A percentile compares a stretch with the other conserved stretches of the same genome.
Evolutionary conservation across 371 early-diverging fungal species (phyloP).

Genomic region (Mucor piriformis): DNA sequence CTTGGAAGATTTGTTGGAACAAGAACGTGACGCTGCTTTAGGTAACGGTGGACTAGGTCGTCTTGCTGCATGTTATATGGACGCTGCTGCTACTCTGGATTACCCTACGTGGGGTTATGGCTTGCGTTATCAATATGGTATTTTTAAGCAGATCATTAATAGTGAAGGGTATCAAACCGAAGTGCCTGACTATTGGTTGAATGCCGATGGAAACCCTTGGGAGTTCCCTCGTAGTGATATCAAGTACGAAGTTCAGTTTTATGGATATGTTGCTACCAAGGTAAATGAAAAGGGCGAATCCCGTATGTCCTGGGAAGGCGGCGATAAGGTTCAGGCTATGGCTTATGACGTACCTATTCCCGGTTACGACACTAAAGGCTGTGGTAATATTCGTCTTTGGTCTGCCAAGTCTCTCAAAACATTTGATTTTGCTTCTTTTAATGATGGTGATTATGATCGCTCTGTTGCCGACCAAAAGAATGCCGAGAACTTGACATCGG

Average conservation of each 20-base stretch:
- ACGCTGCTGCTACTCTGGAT: slow-evolving; percentile 86
- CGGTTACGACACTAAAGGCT: slow-evolving; percentile 83
- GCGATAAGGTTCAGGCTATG: slow-evolving; percentile 83
- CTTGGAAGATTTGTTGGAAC: slow-evolving; percentile 85
- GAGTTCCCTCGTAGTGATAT: slow-evolving; percentile 90
- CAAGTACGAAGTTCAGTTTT: slow-evolving; percentile 83
- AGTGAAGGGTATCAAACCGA: slow-evolving; percentile 89
- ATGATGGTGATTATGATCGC: slow-evolving; percentile 88
- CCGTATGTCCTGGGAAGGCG: slow-evolving; percentile 82
- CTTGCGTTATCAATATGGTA: slow-evolving; percentile 91
- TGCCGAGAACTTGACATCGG: slow-evolving; percentile 92
- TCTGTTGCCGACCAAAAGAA: slow-evolving; percentile 84
- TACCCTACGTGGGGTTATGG: slow-evolving; percentile 92
- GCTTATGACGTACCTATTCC: slow-evolving; percentile 95
- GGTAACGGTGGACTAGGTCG: slow-evolving; percentile 95
- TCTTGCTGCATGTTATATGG: slow-evolving; percentile 90
- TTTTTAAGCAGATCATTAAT: slow-evolving; percentile 86
- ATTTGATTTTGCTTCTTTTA: slow-evolving; percentile 85
- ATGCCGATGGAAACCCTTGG: slow-evolving; percentile 86
- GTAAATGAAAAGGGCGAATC: slow-evolving; percentile 64
- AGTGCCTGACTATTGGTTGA: slow-evolving; percentile 90
- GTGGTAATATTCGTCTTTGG: slow-evolving; percentile 95
- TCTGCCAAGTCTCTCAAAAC: slow-evolving; percentile 77
- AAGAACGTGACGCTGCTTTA: slow-evolving; percentile 92
- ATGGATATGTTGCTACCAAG: slow-evolving; percentile 76